Evolutionary conservation across 306 rosid genomes (phyloP).

Genomic region (Prosopis cineraria): DNA sequence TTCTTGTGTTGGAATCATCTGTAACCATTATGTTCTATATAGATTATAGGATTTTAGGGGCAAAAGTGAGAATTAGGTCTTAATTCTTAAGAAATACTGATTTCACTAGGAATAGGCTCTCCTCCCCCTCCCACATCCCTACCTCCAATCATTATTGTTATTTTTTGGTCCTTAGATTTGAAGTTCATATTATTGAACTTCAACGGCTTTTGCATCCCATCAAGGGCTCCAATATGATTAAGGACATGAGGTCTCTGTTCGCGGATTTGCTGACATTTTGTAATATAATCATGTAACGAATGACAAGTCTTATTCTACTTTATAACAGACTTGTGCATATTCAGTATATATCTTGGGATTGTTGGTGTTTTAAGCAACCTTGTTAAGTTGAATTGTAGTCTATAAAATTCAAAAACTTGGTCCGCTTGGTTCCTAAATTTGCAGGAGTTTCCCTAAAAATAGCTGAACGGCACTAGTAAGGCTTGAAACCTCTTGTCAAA

Average conservation of each 20-base stretch:
- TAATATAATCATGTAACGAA: slow-evolving; percentile 24
- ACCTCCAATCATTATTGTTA: slow-evolving; percentile 15
- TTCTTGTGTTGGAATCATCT: slow-evolving; percentile 32
- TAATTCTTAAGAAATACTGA: slow-evolving; percentile 20
- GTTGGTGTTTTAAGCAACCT: neutral
- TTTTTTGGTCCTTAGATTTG: slow-evolving; percentile 4
- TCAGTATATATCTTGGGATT: neutral
- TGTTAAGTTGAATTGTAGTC: neutral
- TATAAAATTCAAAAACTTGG: too few relatives aligned
- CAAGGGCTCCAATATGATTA: slow-evolving; percentile 33
- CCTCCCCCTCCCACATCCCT: neutral
- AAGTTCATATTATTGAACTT: slow-evolving; percentile 34
- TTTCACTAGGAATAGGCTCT: slow-evolving; percentile 43
- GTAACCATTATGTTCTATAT: slow-evolving; percentile 38
- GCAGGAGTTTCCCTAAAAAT: too few relatives aligned
- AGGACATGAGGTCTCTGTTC: slow-evolving; percentile 26
- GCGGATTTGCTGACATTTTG: slow-evolving; percentile 30
- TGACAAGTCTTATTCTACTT: slow-evolving; percentile 8
- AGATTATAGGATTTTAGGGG: slow-evolving; percentile 40
- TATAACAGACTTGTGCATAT: neutral
- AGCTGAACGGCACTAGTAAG: too few relatives aligned
- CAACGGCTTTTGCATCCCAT: slow-evolving; percentile 27
- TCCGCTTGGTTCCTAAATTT: too few relatives aligned
- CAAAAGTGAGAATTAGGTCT: slow-evolving; percentile 35
- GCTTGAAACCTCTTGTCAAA: too few relatives aligned